phyloP scores from a whole-genome alignment of 2,329 filamentous ascomycete species.

The Alternaria brassicicola region DNA sequence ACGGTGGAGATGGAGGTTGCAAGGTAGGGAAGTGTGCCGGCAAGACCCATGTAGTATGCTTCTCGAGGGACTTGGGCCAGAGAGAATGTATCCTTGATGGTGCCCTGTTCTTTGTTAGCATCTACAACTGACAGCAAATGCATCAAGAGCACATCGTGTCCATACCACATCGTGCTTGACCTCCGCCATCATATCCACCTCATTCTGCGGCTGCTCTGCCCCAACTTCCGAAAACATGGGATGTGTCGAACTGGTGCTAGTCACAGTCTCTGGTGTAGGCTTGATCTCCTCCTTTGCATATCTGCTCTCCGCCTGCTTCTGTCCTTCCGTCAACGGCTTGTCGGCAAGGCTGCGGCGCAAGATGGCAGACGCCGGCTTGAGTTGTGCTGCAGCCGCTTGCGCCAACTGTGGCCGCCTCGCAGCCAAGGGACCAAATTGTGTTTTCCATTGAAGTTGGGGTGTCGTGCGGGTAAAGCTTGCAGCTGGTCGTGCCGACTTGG shows the following conservation, averaged over 20 bases:
- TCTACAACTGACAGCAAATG: background rate
- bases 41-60: conserved; percentile 58
- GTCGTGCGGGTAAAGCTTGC: conserved; percentile 28
- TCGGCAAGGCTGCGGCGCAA: conserved; percentile 53
- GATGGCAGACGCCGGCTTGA: conserved; percentile 42
- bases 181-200: conserved; percentile 56
- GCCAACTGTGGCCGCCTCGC: conserved; percentile 40
- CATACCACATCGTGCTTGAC: conserved; percentile 49
- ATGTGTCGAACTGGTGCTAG: conserved; percentile 60
- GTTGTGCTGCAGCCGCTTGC: conserved; percentile 2
- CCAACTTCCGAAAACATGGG: conserved; percentile 50
- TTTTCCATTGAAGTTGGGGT: conserved; percentile 46
- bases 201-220: conserved; percentile 37
- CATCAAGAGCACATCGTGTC: background rate
- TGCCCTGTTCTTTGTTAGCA: conserved; percentile 42
- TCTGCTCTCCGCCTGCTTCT: conserved; percentile 63
- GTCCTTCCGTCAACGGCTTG: conserved; percentile 51
- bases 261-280: conserved; percentile 65
- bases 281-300: conserved; percentile 63
- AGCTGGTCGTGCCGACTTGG: conserved; percentile 37
- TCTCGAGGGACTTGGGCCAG: conserved; percentile 54
- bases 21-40: conserved; percentile 68
- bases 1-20: conserved; percentile 83
- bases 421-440: conserved; percentile 51
- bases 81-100: conserved; percentile 57